Base-by-base conservation (phyloP, 2,329 filamentous ascomycete genomes). In the Paradendryphiella salina region DNA sequence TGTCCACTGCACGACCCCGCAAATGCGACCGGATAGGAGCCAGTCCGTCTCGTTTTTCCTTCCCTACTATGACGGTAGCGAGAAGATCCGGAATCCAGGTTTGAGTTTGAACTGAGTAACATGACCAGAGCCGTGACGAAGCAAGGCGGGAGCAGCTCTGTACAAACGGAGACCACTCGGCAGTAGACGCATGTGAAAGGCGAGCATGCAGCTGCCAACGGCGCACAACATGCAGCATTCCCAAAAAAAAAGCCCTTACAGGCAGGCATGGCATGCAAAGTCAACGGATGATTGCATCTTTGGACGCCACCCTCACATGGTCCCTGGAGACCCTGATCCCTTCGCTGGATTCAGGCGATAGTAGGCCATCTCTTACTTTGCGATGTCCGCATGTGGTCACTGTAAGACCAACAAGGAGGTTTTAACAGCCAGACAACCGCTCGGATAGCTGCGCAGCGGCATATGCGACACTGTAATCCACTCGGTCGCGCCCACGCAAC, bases 71-170 rank as follows among this genome's bases (percentile, higher is more conserved):
- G n/a, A 47, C 20, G 50, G 54, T 59, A 54, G 58, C 56, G 56
- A 61, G 41, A 44, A 20, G 52, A 60, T 64, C 67, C 70, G 52
- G 46, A 50, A 56, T 57, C 68, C 67, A 59, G 70, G 68, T 69
- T 60, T 54, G 48, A 63, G 69, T 63, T 64, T 62, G 54, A 61
- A 52, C 46, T 59, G 53, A 60, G 58, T 66, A 62, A 70, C 64
- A 50, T 65, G 40, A 56, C 46, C 54, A 59, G 52, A 58, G 45
- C 59, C 52, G 38, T 32, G 56, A 56, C 46, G 49, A 57, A 60
- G 49, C 46, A 49, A 54, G 44, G 13, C 39, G 47, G 20, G 35
- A 51, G 49, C 47, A 49, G 45, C 45, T 36, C 34, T 42, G 46
- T 36, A 50, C 50, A 45, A 35, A 53, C 54, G 35, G 46, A 48